Evolutionary conservation across 2,329 filamentous ascomycete genomes (phyloP).

Genomic region (Ophiognomonia clavigignenti-juglandacearum): DNA sequence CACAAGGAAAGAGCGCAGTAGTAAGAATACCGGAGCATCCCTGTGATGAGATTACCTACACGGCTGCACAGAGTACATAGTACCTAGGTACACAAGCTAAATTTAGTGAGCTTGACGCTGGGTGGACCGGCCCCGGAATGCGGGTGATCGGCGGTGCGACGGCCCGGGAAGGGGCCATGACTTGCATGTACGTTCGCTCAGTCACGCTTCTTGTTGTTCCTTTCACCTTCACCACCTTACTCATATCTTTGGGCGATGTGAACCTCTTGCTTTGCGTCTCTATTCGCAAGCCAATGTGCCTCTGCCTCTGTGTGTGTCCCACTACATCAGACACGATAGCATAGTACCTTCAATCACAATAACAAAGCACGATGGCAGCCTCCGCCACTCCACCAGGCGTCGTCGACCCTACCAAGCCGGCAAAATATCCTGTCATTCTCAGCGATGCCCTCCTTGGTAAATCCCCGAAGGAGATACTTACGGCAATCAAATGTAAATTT

Average conservation of each 20-base stretch:
- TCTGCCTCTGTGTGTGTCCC: background rate
- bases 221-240: background rate
- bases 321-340: too few species aligned
- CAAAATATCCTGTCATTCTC: conserved; percentile 59
- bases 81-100: too few species aligned
- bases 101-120: too few species aligned
- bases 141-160: conserved; percentile 7
- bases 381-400: conserved; percentile 22
- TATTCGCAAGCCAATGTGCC: background rate
- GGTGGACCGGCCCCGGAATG: background rate
- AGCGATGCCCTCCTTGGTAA: conserved; percentile 57
- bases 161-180: background rate
- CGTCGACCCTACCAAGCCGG: conserved; percentile 56
- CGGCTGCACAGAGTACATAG: too few species aligned
- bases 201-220: background rate
- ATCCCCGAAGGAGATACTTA: conserved; percentile 53
- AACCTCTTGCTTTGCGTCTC: background rate
- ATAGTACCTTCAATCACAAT: background rate
- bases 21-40: too few species aligned
- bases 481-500: conserved; percentile 53
- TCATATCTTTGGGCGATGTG: background rate
- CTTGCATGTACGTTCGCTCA: background rate
- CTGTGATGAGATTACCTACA: too few species aligned
- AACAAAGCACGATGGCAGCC: conserved; percentile 23
- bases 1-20: too few species aligned